A percentile compares a stretch with the other conserved stretches of the same genome.
Conservation (phyloP, 1,139 yeast genomes). For the Yamadazyma atlantica region DNA sequence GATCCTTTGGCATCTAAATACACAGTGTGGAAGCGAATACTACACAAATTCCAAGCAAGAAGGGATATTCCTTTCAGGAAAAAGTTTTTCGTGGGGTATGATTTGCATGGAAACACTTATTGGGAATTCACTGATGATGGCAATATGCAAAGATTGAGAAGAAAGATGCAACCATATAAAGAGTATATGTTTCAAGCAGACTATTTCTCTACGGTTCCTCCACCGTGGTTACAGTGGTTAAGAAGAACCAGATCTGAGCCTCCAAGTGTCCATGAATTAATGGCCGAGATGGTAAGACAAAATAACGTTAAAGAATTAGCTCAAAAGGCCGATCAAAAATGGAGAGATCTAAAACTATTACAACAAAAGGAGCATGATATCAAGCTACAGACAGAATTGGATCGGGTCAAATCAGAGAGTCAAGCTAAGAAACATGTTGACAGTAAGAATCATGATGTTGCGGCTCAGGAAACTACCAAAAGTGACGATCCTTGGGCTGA, state of each 20-base stretch:
- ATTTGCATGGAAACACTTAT: constrained; percentile 76
- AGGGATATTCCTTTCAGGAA: constrained; percentile 65
- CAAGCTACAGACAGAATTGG: constrained; percentile 36
- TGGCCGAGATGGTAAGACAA: constrained; percentile 58
- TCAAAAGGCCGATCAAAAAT: constrained; percentile 57
- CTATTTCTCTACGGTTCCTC: constrained; percentile 51
- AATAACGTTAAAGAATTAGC: constrained; percentile 56
- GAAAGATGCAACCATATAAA: constrained; percentile 50
- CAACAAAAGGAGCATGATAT: constrained; percentile 33
- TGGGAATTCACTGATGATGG: constrained; percentile 73
- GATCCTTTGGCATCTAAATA: constrained; percentile 39
- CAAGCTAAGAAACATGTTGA: constrained; percentile 6
- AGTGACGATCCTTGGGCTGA: constrained; percentile 41
- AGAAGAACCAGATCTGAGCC: constrained; percentile 58
- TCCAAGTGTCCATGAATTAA: constrained; percentile 64
- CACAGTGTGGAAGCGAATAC: constrained; percentile 43
- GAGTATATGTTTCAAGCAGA: constrained; percentile 46
- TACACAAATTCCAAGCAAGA: constrained; percentile 60
- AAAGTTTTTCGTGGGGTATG: constrained; percentile 66
- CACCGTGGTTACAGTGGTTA: constrained; percentile 85
- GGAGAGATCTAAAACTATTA: constrained; percentile 45
- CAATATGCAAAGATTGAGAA: constrained; percentile 42
- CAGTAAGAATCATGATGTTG: constrained; percentile 2
- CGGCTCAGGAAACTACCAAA: no score
- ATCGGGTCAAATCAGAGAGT: constrained; percentile 19